phyloP scores from a whole-genome alignment of 208 protist species.

The Acanthamoeba triangularis region DNA sequence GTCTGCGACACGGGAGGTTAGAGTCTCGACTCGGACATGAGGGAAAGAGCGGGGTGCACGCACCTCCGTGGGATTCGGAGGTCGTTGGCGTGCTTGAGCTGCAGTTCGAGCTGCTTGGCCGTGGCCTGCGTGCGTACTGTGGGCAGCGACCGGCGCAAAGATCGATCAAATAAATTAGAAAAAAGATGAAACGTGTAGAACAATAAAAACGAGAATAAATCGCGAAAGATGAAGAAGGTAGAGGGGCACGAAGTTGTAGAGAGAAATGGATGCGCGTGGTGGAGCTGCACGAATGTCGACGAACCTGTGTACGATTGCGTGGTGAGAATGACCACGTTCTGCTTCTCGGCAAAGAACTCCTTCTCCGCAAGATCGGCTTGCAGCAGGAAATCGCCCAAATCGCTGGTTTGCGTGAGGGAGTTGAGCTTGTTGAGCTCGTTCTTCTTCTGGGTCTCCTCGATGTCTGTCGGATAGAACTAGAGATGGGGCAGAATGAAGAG shows the following conservation, averaged over 20 bases:
- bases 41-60: not conserved
- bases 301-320: slow-evolving; percentile 8
- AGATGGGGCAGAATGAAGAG: not conserved
- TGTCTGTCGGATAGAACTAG: slow-evolving; percentile 43
- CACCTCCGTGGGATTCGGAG: not conserved
- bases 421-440: slow-evolving; percentile 36
- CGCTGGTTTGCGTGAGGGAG: slow-evolving; percentile 79
- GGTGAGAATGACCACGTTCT: slow-evolving; percentile 69
- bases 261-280: too few relatives aligned
- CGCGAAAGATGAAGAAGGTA: not conserved
- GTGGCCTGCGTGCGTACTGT: slow-evolving; percentile 42
- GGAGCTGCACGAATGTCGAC: not conserved
- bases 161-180: not conserved
- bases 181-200: too few relatives aligned
- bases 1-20: slow-evolving; percentile 73
- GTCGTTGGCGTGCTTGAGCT: slow-evolving; percentile 65
- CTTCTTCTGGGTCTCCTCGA: slow-evolving; percentile 34
- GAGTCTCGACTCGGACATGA: not conserved
- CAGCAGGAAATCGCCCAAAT: slow-evolving; percentile 86
- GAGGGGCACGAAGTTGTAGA: too few relatives aligned
- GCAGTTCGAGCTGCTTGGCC: slow-evolving; percentile 48
- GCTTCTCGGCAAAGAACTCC: slow-evolving; percentile 83
- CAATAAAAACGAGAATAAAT: not conserved
- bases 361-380: slow-evolving; percentile 85
- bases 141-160: not conserved